Evolutionary conservation across 164 flowering plant genomes (phyloP), one percentile per base, ranked within the genome.

Genomic region (Paratinospora sagittata): DNA sequence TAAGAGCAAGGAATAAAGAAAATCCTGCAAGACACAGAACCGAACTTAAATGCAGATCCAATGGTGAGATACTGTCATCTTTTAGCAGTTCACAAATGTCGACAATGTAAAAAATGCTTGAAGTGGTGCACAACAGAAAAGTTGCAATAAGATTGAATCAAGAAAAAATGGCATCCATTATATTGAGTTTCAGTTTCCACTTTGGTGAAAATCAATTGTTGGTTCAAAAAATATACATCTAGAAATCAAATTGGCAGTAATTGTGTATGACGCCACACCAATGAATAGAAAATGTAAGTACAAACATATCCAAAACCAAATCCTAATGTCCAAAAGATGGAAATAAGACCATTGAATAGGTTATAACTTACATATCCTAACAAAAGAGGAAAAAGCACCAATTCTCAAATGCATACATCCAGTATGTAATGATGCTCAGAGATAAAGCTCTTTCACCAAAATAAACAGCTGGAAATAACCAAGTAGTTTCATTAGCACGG

Each of bases 1-100:
- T 84, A 12, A 88, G 78, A 10, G 82, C 86, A 45, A 91, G 89
- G 76, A 89, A 89, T 13, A 89, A 73, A 41, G 78, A 68, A 63
- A 79, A 81, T 60, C 93, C 93, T 91, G 87, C 82, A 27, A 80
- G 16, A 26, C 39, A 47, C 6, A 3, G 60, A n/a, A n/a, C n/a
- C n/a, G n/a, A n/a, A n/a, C n/a, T n/a, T n/a, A n/a, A n/a, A n/a
- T n/a, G n/a, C n/a, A n/a, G n/a, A n/a, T n/a, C n/a, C n/a, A n/a
- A n/a, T n/a, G n/a, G n/a, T n/a, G n/a, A n/a, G n/a, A n/a, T n/a
- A n/a, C n/a, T n/a, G n/a, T n/a, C n/a, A n/a, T n/a, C n/a, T n/a
- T n/a, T n/a, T n/a, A n/a, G n/a, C n/a, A n/a, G n/a, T n/a, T n/a
- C n/a, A n/a, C n/a, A 21, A 55, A 55, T 6, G 23, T 55, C 16